A percentile compares a stretch with the other conserved stretches of the same genome.
These are phyloP conservation scores for Eucalyptus rudis DNA, from an alignment of 345 rosid species.

Conservation along the genomic window DNA sequence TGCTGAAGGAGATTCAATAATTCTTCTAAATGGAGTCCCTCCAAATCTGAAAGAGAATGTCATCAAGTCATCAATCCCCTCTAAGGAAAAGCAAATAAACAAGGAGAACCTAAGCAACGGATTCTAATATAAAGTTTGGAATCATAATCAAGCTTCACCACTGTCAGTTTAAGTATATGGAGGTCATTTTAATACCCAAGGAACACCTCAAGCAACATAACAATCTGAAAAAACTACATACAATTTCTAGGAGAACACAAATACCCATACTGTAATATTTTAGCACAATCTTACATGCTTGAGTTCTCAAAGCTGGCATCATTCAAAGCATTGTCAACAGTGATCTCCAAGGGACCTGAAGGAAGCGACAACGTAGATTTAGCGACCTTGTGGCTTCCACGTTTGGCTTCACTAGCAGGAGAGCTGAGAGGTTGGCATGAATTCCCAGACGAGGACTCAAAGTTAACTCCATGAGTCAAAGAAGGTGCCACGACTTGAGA, in stretches of 20 bases:
- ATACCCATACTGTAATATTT: background rate
- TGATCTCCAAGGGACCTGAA: constrained; percentile 20
- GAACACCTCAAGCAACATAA: background rate
- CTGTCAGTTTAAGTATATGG: background rate
- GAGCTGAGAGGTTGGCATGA: constrained; percentile 28
- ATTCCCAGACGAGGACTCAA: constrained; percentile 35
- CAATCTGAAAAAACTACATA: background rate
- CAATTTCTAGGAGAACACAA: background rate
- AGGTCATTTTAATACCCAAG: background rate
- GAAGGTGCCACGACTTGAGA: constrained; percentile 21
- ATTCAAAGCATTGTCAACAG: constrained; percentile 12
- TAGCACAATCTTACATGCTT: constrained; percentile 42
- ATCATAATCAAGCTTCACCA: background rate
- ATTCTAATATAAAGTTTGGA: background rate
- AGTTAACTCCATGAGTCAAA: constrained; percentile 17
- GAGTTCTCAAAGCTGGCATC: constrained; percentile 35
- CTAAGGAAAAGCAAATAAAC: background rate
- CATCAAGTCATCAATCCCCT: background rate
- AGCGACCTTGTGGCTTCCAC: constrained; percentile 21
- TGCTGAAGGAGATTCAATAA: constrained; percentile 90
- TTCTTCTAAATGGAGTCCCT: constrained; percentile 77
- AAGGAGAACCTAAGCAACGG: background rate
- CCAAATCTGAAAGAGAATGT: constrained; percentile 42
- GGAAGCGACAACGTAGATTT: constrained; percentile 11
- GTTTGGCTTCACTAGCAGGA: constrained; percentile 36